Percentiles rank a stretch among this genome's conserved stretches.
Conservation (phyloP, 345 rosid species). For the Syzygium oleosum region DNA sequence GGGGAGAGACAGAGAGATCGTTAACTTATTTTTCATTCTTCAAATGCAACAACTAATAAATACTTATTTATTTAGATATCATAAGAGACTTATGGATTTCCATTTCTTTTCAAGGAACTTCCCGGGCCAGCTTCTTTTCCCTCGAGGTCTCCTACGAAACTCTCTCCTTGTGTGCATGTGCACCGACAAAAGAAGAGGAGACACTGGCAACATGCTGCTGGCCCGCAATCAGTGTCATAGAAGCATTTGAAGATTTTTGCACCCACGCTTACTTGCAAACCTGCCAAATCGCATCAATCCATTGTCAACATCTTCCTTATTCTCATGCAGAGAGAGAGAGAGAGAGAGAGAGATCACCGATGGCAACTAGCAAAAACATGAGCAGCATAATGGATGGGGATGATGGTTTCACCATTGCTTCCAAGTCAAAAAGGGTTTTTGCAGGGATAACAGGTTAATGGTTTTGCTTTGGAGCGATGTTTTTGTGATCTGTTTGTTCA, state of each 20-base stretch:
- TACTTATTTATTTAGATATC: neutral
- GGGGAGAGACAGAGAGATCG: neutral
- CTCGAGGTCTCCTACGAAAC: neutral
- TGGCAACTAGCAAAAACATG: neutral
- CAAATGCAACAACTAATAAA: neutral
- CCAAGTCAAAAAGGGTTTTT: neutral
- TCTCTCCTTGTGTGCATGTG: neutral
- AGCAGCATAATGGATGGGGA: neutral
- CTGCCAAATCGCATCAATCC: neutral
- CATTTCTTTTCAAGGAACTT: neutral
- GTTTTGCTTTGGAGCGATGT: neutral
- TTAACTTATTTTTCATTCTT: neutral
- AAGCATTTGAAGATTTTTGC: neutral
- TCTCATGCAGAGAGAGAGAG: neutral
- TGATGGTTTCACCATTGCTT: neutral
- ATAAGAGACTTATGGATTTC: neutral
- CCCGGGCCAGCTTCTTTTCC: neutral
- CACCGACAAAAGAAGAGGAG: rapidly evolving
- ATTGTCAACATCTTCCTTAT: neutral
- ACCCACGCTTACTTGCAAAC: neutral
- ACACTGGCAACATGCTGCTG: neutral
- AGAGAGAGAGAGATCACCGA: neutral
- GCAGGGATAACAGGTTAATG: neutral
- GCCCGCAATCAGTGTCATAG: neutral
- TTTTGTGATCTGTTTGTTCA: neutral